Evolutionary conservation across 2,329 filamentous ascomycete genomes (phyloP), one percentile per base, ranked within the genome.

Genomic region (Dactylonectria macrodidyma): DNA sequence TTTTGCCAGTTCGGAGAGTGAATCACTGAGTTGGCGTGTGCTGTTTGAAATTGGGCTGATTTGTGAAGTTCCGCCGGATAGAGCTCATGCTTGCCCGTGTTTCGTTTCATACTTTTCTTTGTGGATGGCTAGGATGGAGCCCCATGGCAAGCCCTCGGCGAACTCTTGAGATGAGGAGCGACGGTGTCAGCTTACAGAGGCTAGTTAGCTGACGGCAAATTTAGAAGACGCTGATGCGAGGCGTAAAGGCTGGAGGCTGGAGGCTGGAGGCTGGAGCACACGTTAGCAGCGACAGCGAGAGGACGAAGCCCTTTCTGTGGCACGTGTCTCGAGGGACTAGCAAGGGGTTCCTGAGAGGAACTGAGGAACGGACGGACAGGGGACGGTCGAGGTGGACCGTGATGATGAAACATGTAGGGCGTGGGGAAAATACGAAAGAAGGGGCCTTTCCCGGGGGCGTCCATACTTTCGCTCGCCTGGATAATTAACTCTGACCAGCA

Each of bases 371-470:
- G 59, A 59, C 57, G 62, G 57, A 58, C 48, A 56, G 59, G 65
- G 62, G 62, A 62, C 55, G 55, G 52, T 66, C 67, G 69, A 68
- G 73, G 69, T 68, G 64, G 46, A 52, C 66, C 68, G 61, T 58
- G 67, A 44, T 69, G 60, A 72, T 75, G 74, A 76, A 75, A 76
- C 73, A 76, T 75, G 47, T 68, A 62, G 50, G 70, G 73, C 72
- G 67, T 75, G 73, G 73, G 73, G 73, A 75, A 75, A 73, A 75
- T 76, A 75, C 72, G 73, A 75, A 73, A 72, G 64, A 66, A 74
- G 69, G 64, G 71, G 64, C 52, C 44, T 26, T 30, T 50, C 22
- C 36, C 55, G 52, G 62, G 62, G 41, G 34, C 26, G 54, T 10
- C 60, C 60, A 46, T 60, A 51, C 44, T 56, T 57, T 41, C 57